These are phyloP conservation scores for Citrullus colocynthis DNA, from an alignment of 306 rosid species.

Conservation along the genomic window DNA sequence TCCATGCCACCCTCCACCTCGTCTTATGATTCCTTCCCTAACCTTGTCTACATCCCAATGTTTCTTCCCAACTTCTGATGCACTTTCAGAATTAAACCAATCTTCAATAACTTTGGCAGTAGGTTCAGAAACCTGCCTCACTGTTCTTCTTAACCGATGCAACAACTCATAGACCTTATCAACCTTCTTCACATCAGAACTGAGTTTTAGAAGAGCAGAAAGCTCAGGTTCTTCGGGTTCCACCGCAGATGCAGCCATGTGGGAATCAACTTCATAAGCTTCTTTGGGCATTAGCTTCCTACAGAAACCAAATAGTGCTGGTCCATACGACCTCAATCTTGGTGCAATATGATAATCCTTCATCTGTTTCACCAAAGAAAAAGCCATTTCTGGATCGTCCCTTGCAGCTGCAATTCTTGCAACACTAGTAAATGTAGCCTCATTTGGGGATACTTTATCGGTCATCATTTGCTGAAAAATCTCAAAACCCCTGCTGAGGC, in stretches of 20 bases:
- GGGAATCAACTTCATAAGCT: slow-evolving; percentile 59
- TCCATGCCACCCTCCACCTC: slow-evolving; percentile 99
- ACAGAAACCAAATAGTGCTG: slow-evolving; percentile 72
- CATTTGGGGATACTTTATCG: slow-evolving; percentile 50
- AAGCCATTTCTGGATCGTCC: slow-evolving; percentile 80
- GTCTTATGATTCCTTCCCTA: slow-evolving; percentile 36
- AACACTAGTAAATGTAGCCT: slow-evolving; percentile 67
- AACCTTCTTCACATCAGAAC: slow-evolving; percentile 24
- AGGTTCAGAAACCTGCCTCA: slow-evolving; percentile 69
- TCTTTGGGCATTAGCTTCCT: slow-evolving; percentile 51
- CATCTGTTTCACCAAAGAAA: slow-evolving; percentile 64
- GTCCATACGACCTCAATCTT: slow-evolving; percentile 75
- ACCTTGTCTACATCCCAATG: slow-evolving; percentile 48
- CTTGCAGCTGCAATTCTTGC: slow-evolving; percentile 69
- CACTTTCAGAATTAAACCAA: slow-evolving; percentile 61
- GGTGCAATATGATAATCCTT: slow-evolving; percentile 40
- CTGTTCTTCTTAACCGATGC: slow-evolving; percentile 49
- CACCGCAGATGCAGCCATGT: slow-evolving; percentile 54
- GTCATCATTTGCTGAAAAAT: slow-evolving; percentile 54
- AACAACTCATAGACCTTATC: slow-evolving; percentile 68
- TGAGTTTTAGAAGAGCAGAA: slow-evolving; percentile 51
- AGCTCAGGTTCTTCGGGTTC: slow-evolving; percentile 65
- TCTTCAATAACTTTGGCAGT: slow-evolving; percentile 46
- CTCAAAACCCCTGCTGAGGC: slow-evolving; percentile 59
- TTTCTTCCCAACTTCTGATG: slow-evolving; percentile 31